These are phyloP conservation scores for Mucor mucedo DNA, from an alignment of 371 early-diverging fungal genomes.

Conservation along the genomic window DNA sequence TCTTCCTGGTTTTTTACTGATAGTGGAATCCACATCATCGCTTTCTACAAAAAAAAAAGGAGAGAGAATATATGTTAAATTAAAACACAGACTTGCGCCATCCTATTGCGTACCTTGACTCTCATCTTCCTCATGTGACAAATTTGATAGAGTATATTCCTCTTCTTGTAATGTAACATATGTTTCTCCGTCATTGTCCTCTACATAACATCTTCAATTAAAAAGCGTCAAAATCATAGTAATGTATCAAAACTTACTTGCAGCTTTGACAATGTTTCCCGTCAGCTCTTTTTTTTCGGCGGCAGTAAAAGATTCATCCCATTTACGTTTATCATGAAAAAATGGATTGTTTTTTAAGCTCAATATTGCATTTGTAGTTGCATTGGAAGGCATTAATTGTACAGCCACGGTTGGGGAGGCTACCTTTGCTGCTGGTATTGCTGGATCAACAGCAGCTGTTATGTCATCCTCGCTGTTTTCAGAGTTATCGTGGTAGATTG, in stretches of 20 bases:
- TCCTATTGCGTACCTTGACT: constrained; percentile 13
- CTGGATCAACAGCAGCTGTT: background rate
- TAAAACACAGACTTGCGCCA: background rate
- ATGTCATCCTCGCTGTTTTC: constrained; percentile 5
- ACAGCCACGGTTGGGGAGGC: constrained; percentile 1
- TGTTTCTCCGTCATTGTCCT: constrained; percentile 32
- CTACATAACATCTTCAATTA: background rate
- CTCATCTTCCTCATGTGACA: constrained; percentile 17
- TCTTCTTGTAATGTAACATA: constrained; percentile 32
- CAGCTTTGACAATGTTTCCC: constrained; percentile 41
- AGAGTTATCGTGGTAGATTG: constrained; percentile 6
- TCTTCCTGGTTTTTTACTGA: constrained; percentile 32
- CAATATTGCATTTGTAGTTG: constrained; percentile 3
- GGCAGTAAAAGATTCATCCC: constrained; percentile 34
- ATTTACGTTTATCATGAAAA: constrained; percentile 36
- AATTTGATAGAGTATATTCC: constrained; percentile 13
- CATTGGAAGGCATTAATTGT: constrained; percentile 13
- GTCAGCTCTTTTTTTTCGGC: constrained; percentile 30
- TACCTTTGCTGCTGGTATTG: background rate
- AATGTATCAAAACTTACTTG: constrained; percentile 26
- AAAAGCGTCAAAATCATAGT: background rate
- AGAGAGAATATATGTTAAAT: background rate
- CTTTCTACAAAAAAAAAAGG: constrained; percentile 14
- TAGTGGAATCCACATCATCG: constrained; percentile 15
- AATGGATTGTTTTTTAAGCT: constrained; percentile 13